Conservation (phyloP, 371 early-diverging fungal genomes). For the Capniomyces stellatus region DNA sequence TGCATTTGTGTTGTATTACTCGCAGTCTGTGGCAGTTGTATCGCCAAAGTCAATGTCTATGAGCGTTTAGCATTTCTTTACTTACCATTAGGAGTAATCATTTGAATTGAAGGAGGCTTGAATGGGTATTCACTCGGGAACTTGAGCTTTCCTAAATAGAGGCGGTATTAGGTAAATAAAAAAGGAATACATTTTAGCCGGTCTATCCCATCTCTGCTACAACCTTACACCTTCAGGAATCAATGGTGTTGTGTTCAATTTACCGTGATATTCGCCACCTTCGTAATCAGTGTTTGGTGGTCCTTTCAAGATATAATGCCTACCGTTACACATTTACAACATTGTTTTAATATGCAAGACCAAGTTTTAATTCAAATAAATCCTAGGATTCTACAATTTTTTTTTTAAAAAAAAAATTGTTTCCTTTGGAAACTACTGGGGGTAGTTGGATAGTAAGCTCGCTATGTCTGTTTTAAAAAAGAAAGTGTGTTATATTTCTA, state of each 20-base stretch:
- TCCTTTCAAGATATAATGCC: constrained; percentile 81
- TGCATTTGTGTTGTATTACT: no score
- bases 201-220: no score
- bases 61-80: no score
- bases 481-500: neutral
- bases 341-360: neutral
- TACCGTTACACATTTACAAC: constrained; percentile 25
- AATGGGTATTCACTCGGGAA: constrained; percentile 93
- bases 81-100: constrained; percentile 79
- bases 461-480: constrained; percentile 12
- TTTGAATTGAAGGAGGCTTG: constrained; percentile 86
- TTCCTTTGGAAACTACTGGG: neutral
- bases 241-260: neutral
- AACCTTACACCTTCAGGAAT: no score
- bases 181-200: neutral
- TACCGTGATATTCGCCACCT: constrained; percentile 88
- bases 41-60: no score
- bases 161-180: neutral
- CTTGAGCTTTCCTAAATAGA: constrained; percentile 40
- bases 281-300: constrained; percentile 85
- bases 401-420: neutral
- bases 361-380: neutral
- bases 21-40: no score
- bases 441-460: neutral
- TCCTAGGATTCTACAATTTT: neutral